Base-by-base conservation (phyloP, 2,329 filamentous ascomycete genomes). In the Aspergillus proliferans region DNA sequence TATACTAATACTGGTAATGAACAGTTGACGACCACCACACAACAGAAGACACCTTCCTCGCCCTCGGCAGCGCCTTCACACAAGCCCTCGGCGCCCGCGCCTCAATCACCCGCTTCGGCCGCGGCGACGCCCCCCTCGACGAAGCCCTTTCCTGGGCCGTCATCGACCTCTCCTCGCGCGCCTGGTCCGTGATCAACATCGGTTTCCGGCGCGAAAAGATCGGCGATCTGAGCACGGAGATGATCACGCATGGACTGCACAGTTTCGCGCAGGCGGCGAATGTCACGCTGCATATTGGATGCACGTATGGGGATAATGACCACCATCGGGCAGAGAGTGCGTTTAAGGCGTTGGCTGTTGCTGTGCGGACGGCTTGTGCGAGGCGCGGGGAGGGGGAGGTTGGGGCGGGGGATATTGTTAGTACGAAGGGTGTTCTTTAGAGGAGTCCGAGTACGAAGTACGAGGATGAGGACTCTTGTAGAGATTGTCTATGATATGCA, bases 11-110 rank as follows among this genome's bases (percentile, higher is more conserved):
- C 41, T 53, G 41, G 52, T 15, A 14, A 10, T 6, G 9, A 26
- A 33, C 26, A 92, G 90, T 98, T 69, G 93, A 98, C 74, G 93
- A 97, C 78, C 93, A 98, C 75, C 93, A 98, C 80, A 96, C 92
- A 7, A 87, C 91, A 55, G 93, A 98, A 77, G 93, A 98, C 68
- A 86, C 88, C 51, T 96, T 88, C 73, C 86, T 98, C 57, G 89
- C 92, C 12, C 83, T 98, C 19, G 93, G 93, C 44, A 77, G 79
- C 58, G 89, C 90, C 49, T 96, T 97, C 74, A 86, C 87, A 63
- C 71, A 78, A 44, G 88, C 91, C 14, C 82, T 98, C 39, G 85
- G 87, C 54, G 81, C 82, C 8, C 86, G 87, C 7, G 79, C 85
- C 24, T 93, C 92, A 15, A 83, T 97, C 44, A 87, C 88, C 50